Conservation (phyloP, 176 grass and related monocot species). For the Aegilops bicornis region DNA sequence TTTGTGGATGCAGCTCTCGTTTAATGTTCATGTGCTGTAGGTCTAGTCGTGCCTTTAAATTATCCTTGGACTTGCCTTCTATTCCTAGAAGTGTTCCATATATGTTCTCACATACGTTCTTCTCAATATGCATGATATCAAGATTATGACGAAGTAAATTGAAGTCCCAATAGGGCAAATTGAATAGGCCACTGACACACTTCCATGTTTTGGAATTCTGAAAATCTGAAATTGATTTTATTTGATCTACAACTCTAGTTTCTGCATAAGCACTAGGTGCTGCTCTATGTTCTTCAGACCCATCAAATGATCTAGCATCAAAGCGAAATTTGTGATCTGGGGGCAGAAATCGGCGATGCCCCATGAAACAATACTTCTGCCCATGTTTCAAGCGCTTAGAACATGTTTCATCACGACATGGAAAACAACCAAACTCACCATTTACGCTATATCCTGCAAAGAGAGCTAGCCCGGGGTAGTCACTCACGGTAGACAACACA, state of each 20-base stretch:
- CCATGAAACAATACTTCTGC: too few relatives aligned
- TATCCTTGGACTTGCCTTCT: constrained; percentile 1
- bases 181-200: not conserved
- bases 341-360: too few relatives aligned
- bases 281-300: too few relatives aligned
- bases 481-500: not conserved
- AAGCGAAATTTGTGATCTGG: too few relatives aligned
- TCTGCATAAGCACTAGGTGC: not conserved
- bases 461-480: not conserved
- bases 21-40: not conserved
- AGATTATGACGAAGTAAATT: not conserved
- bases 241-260: not conserved
- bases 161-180: not conserved
- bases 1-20: not conserved
- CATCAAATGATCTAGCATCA: too few relatives aligned
- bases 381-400: too few relatives aligned
- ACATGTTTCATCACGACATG: too few relatives aligned
- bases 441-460: too few relatives aligned
- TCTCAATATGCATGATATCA: too few relatives aligned
- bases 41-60: not conserved
- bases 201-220: not conserved
- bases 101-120: too few relatives aligned
- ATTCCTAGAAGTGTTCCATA: not conserved
- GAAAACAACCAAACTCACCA: too few relatives aligned
- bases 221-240: not conserved